Base-by-base conservation (phyloP, 78 protist genomes). In the Dictyostelium discoideum region DNA sequence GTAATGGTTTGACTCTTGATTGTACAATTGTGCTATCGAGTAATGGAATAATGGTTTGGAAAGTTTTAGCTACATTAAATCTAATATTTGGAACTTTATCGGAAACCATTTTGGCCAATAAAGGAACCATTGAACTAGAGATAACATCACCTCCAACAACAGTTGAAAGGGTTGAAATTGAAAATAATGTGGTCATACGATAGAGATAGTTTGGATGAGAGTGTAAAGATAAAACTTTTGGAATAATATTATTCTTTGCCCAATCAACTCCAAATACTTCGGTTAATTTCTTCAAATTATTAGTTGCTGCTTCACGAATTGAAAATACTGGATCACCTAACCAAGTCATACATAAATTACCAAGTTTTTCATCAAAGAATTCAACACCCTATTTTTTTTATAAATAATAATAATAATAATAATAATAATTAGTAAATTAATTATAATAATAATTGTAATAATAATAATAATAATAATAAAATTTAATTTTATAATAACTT, bases 71-170 rank as follows among this genome's bases (percentile, higher is more conserved):
- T 14, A 90, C 99, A 92, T 98, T 99, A 94, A 99, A 99, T 84
- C 99, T 92, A 6, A 99, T 92, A 85, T 99, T 99, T 80, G 99
- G 98, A 8, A 99, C 99, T 20, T 93, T 32, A 74, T 98, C 99
- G 14, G 24, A 3, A 7, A 89, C 97, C 96, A 98, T 29, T 32
- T 63, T 22, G 37, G 92, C 8, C 18, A 87, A 92, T 11, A 97
- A 87, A 5, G 98, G 99, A 44, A 98, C 85, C 94, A 98, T 65
- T 3, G 73, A 22, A 10, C 60, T 5, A 4, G 54, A 2, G 32
- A 98, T 67, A 3, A 87, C 57, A 40, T 93, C 98, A 11, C 85
- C 39, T 20, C 93, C 97, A 14, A 98, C 94, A n/a, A 96, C 97
- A 3, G 96, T 46, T 20, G 97, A 86, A 20, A 98, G 86, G 16